Evolutionary conservation across 1,139 yeast species (phyloP), one percentile per base, ranked within the genome.

Genomic region (Zygotorulaspora mrakii): DNA sequence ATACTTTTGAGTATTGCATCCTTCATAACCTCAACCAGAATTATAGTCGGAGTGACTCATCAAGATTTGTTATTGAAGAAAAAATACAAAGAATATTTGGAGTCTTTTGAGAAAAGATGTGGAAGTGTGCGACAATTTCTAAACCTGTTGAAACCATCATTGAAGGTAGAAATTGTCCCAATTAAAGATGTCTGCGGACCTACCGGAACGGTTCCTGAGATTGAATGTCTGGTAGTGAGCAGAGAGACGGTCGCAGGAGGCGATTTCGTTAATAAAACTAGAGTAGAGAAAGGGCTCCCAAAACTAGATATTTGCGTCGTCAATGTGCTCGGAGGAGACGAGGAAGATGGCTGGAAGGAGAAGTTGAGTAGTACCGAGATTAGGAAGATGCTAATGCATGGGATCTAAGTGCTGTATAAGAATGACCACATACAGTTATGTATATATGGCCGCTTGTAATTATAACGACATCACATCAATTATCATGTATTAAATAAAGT

Each of bases 121-220:
- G 52, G 55, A 1, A 56, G 59, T 2, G 84, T 83, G 0, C 50
- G 59, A 1, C 40, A 54, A 1, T 86, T 85, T 53, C 45, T 87
- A 8, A 52, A 62, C 2, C 54, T 68, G 25, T 59, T 81, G 16
- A 67, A 67, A 35, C 76, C 82, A 2, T 51, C 55, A 0, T 59
- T 79, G 8, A 43, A 49, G 0, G 56, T 73, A 3, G 73, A 73
- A 18, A 60, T 75, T 16, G 75, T 73, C 39, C 77, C 82, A 53
- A 79, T 94, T 28, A 74, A 78, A 45, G 98, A 94, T 59, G 74
- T 89, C 0, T 88, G 94, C 64, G 99, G 99, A 0, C 98, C 98
- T 1, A 88, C 98, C 0, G 95, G 89, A 0, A 71, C 74, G n/a
- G 70, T 84, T 2, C 70, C 71, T 16, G 80, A 79, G 28, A 86